Percentiles rank a stretch among this genome's conserved stretches.
Conservation (phyloP, 768 basidiomycete species). For the Podaxis carcinomalis region DNA sequence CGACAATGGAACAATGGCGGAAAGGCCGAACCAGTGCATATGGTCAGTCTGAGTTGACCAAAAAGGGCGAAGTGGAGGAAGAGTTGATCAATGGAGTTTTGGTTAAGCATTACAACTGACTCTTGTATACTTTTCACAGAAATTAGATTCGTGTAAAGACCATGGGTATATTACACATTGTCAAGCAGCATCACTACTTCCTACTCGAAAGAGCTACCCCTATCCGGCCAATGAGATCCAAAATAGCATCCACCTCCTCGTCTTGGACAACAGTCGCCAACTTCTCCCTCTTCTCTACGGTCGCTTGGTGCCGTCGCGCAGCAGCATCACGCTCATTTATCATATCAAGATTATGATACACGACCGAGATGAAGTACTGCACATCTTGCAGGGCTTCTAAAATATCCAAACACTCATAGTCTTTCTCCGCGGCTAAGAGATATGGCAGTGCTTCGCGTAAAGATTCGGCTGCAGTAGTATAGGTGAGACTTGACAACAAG, state of each 20-base stretch:
- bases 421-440: conserved; percentile 59
- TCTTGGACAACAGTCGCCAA: conserved; percentile 44
- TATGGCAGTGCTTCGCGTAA: conserved; percentile 58
- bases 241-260: conserved; percentile 47
- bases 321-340: conserved; percentile 49
- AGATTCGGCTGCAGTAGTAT: conserved; percentile 26
- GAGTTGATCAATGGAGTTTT: conserved; percentile 51
- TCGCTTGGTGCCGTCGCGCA: conserved; percentile 43
- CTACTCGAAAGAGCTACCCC: conserved; percentile 51
- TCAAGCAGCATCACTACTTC: conserved; percentile 8
- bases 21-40: conserved; percentile 47
- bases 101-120: conserved; percentile 53
- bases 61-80: conserved; percentile 45
- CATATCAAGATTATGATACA: conserved; percentile 68
- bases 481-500: not conserved
- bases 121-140: not conserved
- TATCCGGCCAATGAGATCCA: conserved; percentile 54
- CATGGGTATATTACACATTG: not conserved
- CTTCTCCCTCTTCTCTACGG: conserved; percentile 35
- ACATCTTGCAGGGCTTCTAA: conserved; percentile 58
- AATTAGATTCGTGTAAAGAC: not conserved
- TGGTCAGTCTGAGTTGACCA: conserved; percentile 41
- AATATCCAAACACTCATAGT: conserved; percentile 59
- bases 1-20: conserved; percentile 51
- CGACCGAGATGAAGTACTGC: conserved; percentile 65